These are phyloP conservation scores for Coleophoma eucalyptorum DNA, from an alignment of 2,329 filamentous ascomycete genomes.

Conservation along the genomic window DNA sequence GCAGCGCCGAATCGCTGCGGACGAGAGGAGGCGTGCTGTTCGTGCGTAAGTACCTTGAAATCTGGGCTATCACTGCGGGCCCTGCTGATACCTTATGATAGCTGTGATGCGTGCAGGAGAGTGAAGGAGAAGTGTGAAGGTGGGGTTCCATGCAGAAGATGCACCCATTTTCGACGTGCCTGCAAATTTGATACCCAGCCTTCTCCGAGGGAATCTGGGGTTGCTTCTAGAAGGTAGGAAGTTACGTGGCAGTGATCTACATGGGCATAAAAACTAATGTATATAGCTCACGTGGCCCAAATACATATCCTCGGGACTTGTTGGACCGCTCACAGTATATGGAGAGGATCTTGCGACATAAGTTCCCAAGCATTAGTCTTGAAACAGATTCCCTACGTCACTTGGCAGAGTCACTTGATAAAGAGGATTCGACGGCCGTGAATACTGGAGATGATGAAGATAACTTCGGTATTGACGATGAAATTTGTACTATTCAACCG, in stretches of 20 bases:
- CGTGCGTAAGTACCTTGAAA: no score
- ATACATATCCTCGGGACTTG: constrained; percentile 6
- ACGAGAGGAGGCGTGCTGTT: no score
- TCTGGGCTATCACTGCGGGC: no score
- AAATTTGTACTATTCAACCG: constrained; percentile 36
- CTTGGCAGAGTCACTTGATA: constrained; percentile 35
- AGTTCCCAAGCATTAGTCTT: constrained; percentile 38
- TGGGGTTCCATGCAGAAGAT: constrained; percentile 48
- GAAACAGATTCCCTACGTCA: constrained; percentile 37
- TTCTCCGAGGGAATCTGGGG: constrained; percentile 28
- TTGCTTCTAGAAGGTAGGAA: neutral
- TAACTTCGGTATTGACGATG: constrained; percentile 27
- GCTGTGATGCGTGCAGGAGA: constrained; percentile 50
- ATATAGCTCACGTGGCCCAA: constrained; percentile 24
- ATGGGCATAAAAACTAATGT: neutral
- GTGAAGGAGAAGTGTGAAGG: constrained; percentile 55
- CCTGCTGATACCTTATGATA: constrained; percentile 15
- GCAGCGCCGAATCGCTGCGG: no score
- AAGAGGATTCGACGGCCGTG: constrained; percentile 13
- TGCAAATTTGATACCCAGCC: constrained; percentile 42
- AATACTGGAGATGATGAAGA: constrained; percentile 16
- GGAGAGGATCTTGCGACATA: constrained; percentile 45
- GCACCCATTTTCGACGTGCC: constrained; percentile 44
- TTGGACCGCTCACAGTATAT: constrained; percentile 32
- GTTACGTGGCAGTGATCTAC: neutral